These are phyloP conservation scores for Coniella lustricola DNA, from an alignment of 2,329 filamentous ascomycete species.

Conservation along the genomic window DNA sequence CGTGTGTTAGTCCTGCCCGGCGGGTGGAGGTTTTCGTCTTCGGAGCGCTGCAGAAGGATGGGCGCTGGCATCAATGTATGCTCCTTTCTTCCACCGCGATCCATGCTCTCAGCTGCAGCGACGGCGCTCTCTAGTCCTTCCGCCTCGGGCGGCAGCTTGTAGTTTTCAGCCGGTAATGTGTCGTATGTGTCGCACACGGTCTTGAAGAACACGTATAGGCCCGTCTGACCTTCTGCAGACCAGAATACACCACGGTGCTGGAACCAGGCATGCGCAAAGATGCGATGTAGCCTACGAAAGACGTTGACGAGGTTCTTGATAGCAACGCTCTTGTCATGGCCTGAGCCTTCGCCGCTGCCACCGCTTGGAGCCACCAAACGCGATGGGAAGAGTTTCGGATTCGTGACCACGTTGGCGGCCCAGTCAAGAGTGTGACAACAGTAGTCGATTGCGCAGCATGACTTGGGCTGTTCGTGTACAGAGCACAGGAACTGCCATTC, in stretches of 20 bases:
- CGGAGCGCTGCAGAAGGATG: slow-evolving; percentile 19
- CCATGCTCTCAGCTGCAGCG: slow-evolving; percentile 12
- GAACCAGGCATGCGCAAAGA: slow-evolving; percentile 98
- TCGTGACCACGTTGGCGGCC: slow-evolving; percentile 90
- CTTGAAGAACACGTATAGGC: slow-evolving; percentile 94
- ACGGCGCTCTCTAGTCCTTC: slow-evolving; percentile 61
- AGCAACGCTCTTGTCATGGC: slow-evolving; percentile 54
- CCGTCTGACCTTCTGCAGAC: slow-evolving; percentile 84
- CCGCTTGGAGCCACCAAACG: slow-evolving; percentile 55
- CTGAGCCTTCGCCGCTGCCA: slow-evolving; percentile 53
- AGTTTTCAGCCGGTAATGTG: slow-evolving; percentile 86
- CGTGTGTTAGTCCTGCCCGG: slow-evolving; percentile 65
- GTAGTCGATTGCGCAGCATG: slow-evolving; percentile 97
- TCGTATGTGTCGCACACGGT: slow-evolving; percentile 90
- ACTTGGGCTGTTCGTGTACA: slow-evolving; percentile 92
- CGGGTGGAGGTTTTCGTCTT: slow-evolving; percentile 46
- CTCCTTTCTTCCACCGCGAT: slow-evolving; percentile 12
- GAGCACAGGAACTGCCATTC: slow-evolving; percentile 99
- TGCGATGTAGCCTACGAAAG: slow-evolving; percentile 86
- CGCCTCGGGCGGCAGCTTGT: slow-evolving; percentile 88
- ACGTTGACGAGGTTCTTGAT: slow-evolving; percentile 88
- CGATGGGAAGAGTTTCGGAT: slow-evolving; percentile 90
- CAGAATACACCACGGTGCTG: slow-evolving; percentile 94
- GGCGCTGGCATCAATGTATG: slow-evolving; percentile 22
- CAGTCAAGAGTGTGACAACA: slow-evolving; percentile 98